phyloP scores from a whole-genome alignment of 2,329 filamentous ascomycete species.

The Furcasterigmium furcatum region DNA sequence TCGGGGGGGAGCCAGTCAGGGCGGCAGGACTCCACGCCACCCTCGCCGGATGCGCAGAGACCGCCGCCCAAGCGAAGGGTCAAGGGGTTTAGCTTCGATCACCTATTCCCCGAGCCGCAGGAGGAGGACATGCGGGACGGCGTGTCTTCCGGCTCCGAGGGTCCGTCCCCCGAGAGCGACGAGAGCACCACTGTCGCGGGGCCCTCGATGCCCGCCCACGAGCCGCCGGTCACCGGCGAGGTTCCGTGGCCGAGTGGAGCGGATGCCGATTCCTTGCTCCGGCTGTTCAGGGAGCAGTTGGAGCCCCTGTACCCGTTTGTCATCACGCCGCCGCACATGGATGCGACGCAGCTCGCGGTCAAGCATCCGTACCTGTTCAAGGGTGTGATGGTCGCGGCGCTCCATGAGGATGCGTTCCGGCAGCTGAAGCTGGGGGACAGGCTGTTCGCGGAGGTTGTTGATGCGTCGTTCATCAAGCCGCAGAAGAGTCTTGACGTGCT shows the following conservation, averaged over 20 bases:
- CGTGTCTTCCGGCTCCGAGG: neutral
- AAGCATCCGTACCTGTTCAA: constrained; percentile 45
- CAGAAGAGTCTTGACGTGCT: constrained; percentile 42
- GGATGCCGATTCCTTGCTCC: constrained; percentile 37
- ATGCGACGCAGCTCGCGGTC: constrained; percentile 29
- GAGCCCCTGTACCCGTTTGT: constrained; percentile 42
- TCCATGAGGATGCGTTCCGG: constrained; percentile 36
- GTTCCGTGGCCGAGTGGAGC: constrained; percentile 35
- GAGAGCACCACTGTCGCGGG: constrained; percentile 20
- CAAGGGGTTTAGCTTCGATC: neutral
- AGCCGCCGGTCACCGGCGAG: constrained; percentile 5
- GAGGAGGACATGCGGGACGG: too few species aligned
- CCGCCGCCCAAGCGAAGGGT: neutral
- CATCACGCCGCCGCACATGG: constrained; percentile 31
- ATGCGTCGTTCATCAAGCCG: constrained; percentile 35
- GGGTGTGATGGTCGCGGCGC: constrained; percentile 41
- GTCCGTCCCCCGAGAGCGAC: neutral
- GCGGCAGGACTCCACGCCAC: neutral
- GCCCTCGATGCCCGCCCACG: neutral
- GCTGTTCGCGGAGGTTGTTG: constrained; percentile 38
- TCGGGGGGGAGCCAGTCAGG: neutral
- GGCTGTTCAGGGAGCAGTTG: constrained; percentile 27
- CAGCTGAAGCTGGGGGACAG: constrained; percentile 40
- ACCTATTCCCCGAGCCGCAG: constrained; percentile 8
- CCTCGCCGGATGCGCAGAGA: neutral